Conservation (phyloP, 345 rosid species). For the Euphorbia peplus region DNA sequence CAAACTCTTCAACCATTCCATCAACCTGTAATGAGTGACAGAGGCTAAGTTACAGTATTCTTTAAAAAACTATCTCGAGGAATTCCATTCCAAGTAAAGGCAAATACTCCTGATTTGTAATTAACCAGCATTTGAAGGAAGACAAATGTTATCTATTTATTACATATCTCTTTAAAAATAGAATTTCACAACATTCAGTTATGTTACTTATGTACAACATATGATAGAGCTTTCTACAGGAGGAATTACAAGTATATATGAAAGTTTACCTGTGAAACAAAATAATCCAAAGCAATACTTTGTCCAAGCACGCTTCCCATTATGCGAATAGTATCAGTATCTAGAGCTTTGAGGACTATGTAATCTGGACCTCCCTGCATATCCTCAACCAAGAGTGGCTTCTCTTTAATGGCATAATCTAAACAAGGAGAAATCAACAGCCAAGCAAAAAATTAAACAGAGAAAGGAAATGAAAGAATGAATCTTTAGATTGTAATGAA, state of each 20-base stretch:
- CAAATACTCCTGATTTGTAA: not conserved
- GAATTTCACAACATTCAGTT: not conserved
- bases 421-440: conserved; percentile 16
- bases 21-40: conserved; percentile 56
- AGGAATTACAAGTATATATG: not conserved
- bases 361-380: conserved; percentile 88
- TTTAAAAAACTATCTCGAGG: not conserved
- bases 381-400: conserved; percentile 60
- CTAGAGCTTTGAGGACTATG: conserved; percentile 65
- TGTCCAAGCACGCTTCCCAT: conserved; percentile 95
- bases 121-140: not conserved
- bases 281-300: conserved; percentile 89
- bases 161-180: not conserved
- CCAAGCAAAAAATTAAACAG: conserved; percentile 21
- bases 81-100: conserved; percentile 2
- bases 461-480: not conserved
- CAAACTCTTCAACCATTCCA: conserved; percentile 94
- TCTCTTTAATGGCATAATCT: conserved; percentile 91
- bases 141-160: too few species aligned
- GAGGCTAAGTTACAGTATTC: conserved; percentile 1
- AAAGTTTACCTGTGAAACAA: conserved; percentile 76
- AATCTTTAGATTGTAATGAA: not conserved
- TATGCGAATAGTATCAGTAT: conserved; percentile 77
- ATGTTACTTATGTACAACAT: not conserved
- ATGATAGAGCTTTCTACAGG: not conserved